These are phyloP conservation scores for Toxicodendron radicans DNA, from an alignment of 345 rosid species.

Conservation along the genomic window DNA sequence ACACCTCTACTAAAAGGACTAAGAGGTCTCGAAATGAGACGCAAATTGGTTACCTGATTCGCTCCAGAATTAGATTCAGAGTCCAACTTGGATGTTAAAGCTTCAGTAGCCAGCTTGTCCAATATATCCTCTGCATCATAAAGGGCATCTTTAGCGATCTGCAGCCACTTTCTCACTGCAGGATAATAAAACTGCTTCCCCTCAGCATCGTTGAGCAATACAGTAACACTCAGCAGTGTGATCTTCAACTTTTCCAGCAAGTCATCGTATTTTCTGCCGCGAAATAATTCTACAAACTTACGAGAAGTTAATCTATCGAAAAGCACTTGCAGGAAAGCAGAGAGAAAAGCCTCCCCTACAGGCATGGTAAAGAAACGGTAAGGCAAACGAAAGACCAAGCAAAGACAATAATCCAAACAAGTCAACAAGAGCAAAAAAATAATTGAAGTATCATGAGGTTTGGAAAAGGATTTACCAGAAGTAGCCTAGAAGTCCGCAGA, in stretches of 20 bases:
- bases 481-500: too few relatives aligned
- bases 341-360: conserved; percentile 21
- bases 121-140: conserved; percentile 30
- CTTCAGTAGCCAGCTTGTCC: conserved; percentile 15
- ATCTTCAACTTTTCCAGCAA: conserved; percentile 18
- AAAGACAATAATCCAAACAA: not conserved
- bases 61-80: not conserved
- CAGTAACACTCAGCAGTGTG: conserved; percentile 3
- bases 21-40: conserved; percentile 8
- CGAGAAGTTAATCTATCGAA: conserved; percentile 23
- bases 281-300: conserved; percentile 10
- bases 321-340: conserved; percentile 19
- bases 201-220: conserved; percentile 27
- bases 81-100: conserved; percentile 14
- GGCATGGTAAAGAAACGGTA: not conserved
- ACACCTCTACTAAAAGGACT: conserved; percentile 17
- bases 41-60: conserved; percentile 16
- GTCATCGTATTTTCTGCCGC: conserved; percentile 10
- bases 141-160: conserved; percentile 9
- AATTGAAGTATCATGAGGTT: too few relatives aligned
- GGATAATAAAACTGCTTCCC: conserved; percentile 5
- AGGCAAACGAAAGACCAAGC: not conserved
- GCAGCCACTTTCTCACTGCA: conserved; percentile 17
- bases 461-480: too few relatives aligned
- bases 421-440: not conserved